phyloP scores from a whole-genome alignment of 2,329 filamentous ascomycete species.

The Diplodia seriata region DNA sequence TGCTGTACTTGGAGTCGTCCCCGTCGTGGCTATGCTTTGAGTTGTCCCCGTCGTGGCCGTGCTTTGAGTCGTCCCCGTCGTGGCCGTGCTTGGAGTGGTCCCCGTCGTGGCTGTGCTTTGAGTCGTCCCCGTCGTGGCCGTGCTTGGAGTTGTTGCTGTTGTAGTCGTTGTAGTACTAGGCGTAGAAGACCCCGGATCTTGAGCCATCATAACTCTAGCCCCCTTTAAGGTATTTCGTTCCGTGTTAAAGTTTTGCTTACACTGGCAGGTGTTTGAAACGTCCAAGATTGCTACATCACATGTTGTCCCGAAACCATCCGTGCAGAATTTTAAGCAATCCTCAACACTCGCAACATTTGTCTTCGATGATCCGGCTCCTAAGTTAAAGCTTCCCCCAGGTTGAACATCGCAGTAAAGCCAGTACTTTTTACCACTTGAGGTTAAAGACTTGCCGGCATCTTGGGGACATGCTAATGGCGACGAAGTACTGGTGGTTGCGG shows the following conservation, averaged over 20 bases:
- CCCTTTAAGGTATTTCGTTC: not conserved
- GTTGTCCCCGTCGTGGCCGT: too few species aligned
- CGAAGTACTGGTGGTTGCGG: not conserved
- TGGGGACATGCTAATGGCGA: not conserved
- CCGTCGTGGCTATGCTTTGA: too few species aligned
- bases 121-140: too few species aligned
- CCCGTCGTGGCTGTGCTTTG: too few species aligned
- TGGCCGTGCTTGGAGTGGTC: too few species aligned
- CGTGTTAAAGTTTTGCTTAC: not conserved
- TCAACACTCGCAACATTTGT: not conserved
- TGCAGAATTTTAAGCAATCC: conserved; percentile 9
- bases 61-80: not conserved
- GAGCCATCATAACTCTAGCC: not conserved
- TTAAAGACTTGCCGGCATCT: not conserved
- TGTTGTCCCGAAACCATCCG: not conserved
- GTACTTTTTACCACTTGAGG: not conserved
- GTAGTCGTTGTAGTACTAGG: too few species aligned
- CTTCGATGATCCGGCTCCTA: not conserved
- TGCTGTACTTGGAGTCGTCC: too few species aligned
- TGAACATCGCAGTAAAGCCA: not conserved
- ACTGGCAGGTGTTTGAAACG: not conserved
- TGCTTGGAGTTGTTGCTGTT: too few species aligned
- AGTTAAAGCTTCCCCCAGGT: not conserved
- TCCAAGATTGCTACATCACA: conserved; percentile 2
- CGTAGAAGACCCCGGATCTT: not conserved